These are phyloP conservation scores for Basidiobolus meristosporus DNA, from an alignment of 371 early-diverging fungal genomes.

Conservation along the genomic window DNA sequence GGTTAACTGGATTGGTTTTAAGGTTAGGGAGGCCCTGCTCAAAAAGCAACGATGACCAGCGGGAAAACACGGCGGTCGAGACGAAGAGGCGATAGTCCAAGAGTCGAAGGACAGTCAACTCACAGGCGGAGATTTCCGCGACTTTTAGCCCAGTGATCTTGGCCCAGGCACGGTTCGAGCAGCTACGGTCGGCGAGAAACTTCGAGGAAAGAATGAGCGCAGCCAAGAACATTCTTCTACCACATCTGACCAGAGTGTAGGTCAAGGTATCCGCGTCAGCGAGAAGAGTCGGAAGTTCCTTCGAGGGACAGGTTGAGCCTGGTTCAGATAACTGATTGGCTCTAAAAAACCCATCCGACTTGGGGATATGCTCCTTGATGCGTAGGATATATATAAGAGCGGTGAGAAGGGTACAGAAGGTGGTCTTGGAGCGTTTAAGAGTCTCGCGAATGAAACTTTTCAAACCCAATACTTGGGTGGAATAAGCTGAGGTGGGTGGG, in stretches of 20 bases:
- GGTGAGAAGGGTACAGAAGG: slow-evolving; percentile 64
- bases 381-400: slow-evolving; percentile 48
- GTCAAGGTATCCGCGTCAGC: too few relatives aligned
- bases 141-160: slow-evolving; percentile 51
- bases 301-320: not conserved
- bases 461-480: slow-evolving; percentile 31
- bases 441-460: slow-evolving; percentile 56
- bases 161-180: slow-evolving; percentile 65
- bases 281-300: not conserved
- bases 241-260: slow-evolving; percentile 17
- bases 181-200: slow-evolving; percentile 58
- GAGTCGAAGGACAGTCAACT: slow-evolving; percentile 5
- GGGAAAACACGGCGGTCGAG: too few relatives aligned
- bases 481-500: slow-evolving; percentile 9
- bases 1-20: too few relatives aligned
- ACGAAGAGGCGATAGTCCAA: too few relatives aligned
- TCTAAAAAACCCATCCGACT: too few relatives aligned
- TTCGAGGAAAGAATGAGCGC: slow-evolving; percentile 61
- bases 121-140: slow-evolving; percentile 49
- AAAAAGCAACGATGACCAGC: too few relatives aligned
- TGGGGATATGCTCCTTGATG: slow-evolving; percentile 6
- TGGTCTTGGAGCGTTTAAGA: slow-evolving; percentile 48
- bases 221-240: slow-evolving; percentile 64
- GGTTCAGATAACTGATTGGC: not conserved
- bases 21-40: too few relatives aligned